A percentile compares a stretch with the other conserved stretches of the same genome.
Evolutionary conservation across 164 flowering plant species (phyloP).

Genomic region (Chimonanthus salicifolius): DNA sequence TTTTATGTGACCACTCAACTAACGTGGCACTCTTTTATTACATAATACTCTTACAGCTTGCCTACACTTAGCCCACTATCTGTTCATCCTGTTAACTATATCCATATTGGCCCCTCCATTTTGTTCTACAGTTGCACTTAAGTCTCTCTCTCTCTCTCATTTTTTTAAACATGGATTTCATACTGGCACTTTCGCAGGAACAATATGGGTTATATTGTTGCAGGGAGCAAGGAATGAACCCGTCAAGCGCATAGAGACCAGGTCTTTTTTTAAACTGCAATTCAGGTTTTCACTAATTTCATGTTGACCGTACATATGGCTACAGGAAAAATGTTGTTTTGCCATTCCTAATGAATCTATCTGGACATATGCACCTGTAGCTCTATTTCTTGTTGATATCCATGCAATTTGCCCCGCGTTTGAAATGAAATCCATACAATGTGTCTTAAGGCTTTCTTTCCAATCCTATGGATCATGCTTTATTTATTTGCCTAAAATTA

Average conservation of each 20-base stretch:
- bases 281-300: background rate
- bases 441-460: background rate
- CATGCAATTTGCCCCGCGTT: background rate
- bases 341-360: background rate
- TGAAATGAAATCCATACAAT: background rate
- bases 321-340: background rate
- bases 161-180: background rate
- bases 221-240: background rate
- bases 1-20: too few species aligned
- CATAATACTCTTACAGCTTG: too few species aligned
- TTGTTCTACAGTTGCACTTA: too few species aligned
- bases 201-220: background rate
- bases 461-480: background rate
- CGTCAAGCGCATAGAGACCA: background rate
- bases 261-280: constrained; percentile 1
- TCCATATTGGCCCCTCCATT: background rate
- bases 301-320: background rate
- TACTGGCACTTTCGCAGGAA: background rate
- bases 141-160: background rate
- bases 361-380: background rate
- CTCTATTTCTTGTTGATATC: background rate
- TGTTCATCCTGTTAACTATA: too few species aligned
- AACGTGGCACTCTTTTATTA: too few species aligned
- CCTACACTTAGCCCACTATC: too few species aligned
- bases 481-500: background rate